Evolutionary conservation across 768 basidiomycete species (phyloP), one percentile per base, ranked within the genome.

Genomic region (Lanmaoa rubissima): DNA sequence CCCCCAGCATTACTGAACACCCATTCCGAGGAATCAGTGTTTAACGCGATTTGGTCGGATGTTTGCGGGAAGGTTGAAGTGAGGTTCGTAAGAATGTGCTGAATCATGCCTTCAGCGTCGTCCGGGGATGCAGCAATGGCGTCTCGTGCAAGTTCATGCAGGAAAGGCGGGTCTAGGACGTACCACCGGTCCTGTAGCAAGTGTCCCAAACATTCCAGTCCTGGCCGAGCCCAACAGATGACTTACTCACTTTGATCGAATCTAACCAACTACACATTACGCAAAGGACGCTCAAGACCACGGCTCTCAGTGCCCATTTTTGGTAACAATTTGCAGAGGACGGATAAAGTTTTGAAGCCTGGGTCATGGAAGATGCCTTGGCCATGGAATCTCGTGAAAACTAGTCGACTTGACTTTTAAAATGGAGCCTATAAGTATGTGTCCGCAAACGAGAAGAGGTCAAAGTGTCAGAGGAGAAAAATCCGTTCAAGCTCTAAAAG

Each of bases 1-100:
- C 97, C 97, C 12, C 95, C 97, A 1, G 96, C 95, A 65, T 98
- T 98, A 78, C 86, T 98, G 75, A 96, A 90, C 26, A 97, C 83
- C 96, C 96, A 98, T 66, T 98, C 94, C 38, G 77, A 76, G 21
- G 81, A 69, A 75, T 88, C 65, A n/a, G 73, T 49, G 64, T 81
- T 79, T 48, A 83, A 61, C 68, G 85, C 83, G 60, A 91, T 54
- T 11, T 46, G 53, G 19, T 74, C 75, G 41, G 85, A 79, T n/a
- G 76, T 60, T 47, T 81, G 65, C 0, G 91, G 84, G 69, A 94
- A 88, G 1, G 84, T 86, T 16, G 75, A 71, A 8, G 86, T 87
- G 59, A 98, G 87, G 71, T 93, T 91, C 28, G 82, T 67, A 55
- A 95, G 76, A 61, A 98, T 93, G 71, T 93, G 86, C 21, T 81